Evolutionary conservation across 2,329 filamentous ascomycete genomes (phyloP), one percentile per base, ranked within the genome.

Genomic region (Fusarium duplospermum): DNA sequence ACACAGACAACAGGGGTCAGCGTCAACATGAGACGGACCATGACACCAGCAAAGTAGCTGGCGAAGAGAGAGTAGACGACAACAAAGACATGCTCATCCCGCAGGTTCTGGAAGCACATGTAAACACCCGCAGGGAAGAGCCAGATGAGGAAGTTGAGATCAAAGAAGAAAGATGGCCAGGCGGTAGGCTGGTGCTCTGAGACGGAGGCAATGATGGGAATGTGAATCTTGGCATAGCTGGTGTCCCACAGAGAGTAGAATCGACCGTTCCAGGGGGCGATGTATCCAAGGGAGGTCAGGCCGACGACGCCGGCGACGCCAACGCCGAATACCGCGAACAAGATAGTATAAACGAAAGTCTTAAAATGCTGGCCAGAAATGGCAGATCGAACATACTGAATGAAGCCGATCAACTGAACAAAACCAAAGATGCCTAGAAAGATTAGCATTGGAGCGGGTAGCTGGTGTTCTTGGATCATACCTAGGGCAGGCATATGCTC

Each of bases 181-280:
- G 96, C 96, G 40, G 96, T 99, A 64, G 96, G 96, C 86, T 99
- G 96, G 86, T 99, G 96, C 86, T 99, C 96, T 1, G 96, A 99
- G 56, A 99, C 96, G n/a, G 96, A 99, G 4, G 96, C 96, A 82
- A 99, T 99, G 81, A 99, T 99, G 71, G 96, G 96, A 81, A 99
- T 99, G 81, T 99, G 96, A 74, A 98, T 97, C 89, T 99, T 99
- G 80, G 96, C 96, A 82, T 99, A 99, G 78, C 94, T 93, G 7
- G 96, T 99, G 82, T 99, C 97, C 95, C 96, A 99, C 35, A 99
- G 91, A 24, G 97, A 99, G 87, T 99, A 99, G 89, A 99, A 99
- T 79, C 96, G 95, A 73, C 96, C 96, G 79, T 94, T 95, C 96
- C 96, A 99, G 20, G 97, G 96, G 24, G 97, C 96, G 83, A 99